Evolutionary conservation across 352 stramenopile species (phyloP).

Genomic region (Phytophthora cryptogea): DNA sequence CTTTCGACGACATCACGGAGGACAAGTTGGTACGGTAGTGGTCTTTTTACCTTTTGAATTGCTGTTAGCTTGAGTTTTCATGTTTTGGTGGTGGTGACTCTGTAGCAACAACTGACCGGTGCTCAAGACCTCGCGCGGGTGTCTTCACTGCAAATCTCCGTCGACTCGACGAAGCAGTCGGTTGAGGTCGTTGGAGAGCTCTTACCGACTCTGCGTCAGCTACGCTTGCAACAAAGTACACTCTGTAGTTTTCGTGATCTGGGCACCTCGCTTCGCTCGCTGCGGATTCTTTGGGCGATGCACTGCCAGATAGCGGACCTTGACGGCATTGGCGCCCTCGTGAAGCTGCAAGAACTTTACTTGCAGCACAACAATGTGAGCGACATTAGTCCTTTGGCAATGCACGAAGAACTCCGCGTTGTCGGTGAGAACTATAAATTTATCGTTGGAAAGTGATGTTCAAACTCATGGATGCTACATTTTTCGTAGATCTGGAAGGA

Average conservation of each 20-base stretch:
- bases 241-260: conserved; percentile 83
- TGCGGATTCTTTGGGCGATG: conserved; percentile 70
- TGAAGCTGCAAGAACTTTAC: conserved; percentile 78
- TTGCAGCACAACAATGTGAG: conserved; percentile 77
- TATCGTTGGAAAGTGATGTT: background rate
- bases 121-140: conserved; percentile 64
- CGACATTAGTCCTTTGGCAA: conserved; percentile 81
- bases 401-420: conserved; percentile 86
- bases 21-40: conserved; percentile 59
- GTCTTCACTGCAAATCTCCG: conserved; percentile 58
- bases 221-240: conserved; percentile 66
- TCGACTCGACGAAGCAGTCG: conserved; percentile 84
- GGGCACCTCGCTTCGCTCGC: conserved; percentile 71
- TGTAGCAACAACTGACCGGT: conserved; percentile 64
- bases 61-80: background rate
- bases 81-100: background rate
- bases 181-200: conserved; percentile 80
- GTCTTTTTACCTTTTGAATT: background rate
- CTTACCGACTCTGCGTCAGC: conserved; percentile 69
- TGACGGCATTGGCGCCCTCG: conserved; percentile 84
- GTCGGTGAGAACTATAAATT: conserved; percentile 42
- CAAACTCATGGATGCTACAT: conserved; percentile 1
- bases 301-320: conserved; percentile 77
- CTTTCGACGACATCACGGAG: conserved; percentile 81
- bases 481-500: conserved; percentile 58